phyloP scores from a whole-genome alignment of 352 stramenopile genomes.

The Phytopythium boreale region DNA sequence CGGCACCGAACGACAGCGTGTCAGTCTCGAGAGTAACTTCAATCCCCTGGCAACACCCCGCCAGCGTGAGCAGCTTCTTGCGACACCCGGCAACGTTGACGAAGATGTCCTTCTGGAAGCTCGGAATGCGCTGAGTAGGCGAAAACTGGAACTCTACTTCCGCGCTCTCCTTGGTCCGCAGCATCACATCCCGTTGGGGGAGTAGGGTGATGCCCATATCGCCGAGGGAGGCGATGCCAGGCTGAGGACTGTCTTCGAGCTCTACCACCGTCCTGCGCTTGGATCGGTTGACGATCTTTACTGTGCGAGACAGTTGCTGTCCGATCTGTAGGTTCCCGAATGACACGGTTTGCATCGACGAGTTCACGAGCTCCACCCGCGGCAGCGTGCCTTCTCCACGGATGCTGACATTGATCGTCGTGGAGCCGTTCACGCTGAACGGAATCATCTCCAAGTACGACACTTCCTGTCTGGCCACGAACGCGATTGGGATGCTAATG shows the following conservation, averaged over 20 bases:
- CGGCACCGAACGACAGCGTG: conserved; percentile 85
- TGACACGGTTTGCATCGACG: conserved; percentile 69
- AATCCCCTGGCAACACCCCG: conserved; percentile 88
- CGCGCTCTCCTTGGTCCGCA: conserved; percentile 75
- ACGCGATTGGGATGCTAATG: conserved; percentile 78
- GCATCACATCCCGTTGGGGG: conserved; percentile 50
- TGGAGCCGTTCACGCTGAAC: conserved; percentile 90
- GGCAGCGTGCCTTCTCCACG: conserved; percentile 73
- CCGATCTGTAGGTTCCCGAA: conserved; percentile 87
- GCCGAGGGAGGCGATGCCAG: conserved; percentile 29
- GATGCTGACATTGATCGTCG: conserved; percentile 71
- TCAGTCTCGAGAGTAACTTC: conserved; percentile 89
- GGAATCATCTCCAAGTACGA: conserved; percentile 84
- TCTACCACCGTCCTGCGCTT: conserved; percentile 72
- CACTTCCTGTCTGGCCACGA: conserved; percentile 81
- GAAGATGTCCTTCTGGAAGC: conserved; percentile 66
- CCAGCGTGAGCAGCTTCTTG: conserved; percentile 77
- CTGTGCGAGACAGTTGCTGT: conserved; percentile 55
- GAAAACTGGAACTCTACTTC: conserved; percentile 79
- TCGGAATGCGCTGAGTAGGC: conserved; percentile 54
- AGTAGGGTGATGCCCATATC: conserved; percentile 60
- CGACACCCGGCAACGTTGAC: conserved; percentile 61
- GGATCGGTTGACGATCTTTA: conserved; percentile 86
- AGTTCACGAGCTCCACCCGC: conserved; percentile 88
- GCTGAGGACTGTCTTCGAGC: conserved; percentile 32